Evolutionary conservation across 2,329 filamentous ascomycete genomes (phyloP), one percentile per base, ranked within the genome.

Genomic region (Tolypocladium guangdongense): DNA sequence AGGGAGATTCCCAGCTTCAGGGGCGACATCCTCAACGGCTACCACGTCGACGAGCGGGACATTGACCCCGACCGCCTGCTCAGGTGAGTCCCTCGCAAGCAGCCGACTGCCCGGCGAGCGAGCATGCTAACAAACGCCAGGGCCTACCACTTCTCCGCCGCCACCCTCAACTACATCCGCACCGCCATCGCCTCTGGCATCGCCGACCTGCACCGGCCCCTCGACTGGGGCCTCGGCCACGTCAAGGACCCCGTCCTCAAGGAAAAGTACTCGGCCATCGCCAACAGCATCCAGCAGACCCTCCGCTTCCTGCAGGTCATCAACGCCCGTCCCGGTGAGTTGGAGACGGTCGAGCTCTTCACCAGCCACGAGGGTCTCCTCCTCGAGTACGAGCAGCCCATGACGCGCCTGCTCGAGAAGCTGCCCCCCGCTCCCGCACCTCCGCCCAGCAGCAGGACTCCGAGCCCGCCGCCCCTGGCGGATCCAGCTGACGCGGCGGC

Each of bases 11-110:
- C 89, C 4, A 93, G 88, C 43, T 99, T 97, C 78, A 80, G 93
- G 51, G 93, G 93, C 18, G 93, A 99, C 62, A 97, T 97, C 56
- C 78, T 99, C 58, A 99, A 99, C 66, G 92, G 92, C 30, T 96
- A 86, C 71, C 80, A 83, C 38, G 73, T 83, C 0, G 82, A 86
- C n/a, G 83, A 91, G 58, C 77, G 93, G 53, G 80, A 80, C 39
- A 84, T 95, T 36, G 90, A 97, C 65, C 92, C 93, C 1, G 80
- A 81, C 50, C 81, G 93, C 39, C 79, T 99, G 8, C 87, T 97
- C 39, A 84, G 76, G 78, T 82, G 65, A 63, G 72, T 64, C 36
- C 2, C 18, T 35, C 30, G 18, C 6, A 4, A 11, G 32, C 10
- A 33, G 32, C 32, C 6, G 32, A 33, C 10, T 33, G 10, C 32